Conservation (phyloP, 139 green algal genomes). For the Coelastrella sp. region DNA sequence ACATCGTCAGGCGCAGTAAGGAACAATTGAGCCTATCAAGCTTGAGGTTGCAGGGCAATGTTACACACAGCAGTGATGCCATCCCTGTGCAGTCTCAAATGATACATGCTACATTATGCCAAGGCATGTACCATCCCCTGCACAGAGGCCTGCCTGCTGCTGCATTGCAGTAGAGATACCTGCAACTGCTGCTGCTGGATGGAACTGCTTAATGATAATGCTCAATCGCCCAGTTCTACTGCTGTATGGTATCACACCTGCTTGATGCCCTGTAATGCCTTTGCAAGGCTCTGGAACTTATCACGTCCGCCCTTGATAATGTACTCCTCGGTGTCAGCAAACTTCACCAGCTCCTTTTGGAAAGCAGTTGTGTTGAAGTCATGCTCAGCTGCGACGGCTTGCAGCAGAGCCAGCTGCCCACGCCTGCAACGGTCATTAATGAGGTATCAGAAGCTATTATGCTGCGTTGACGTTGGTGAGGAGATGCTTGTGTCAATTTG, state of each 20-base stretch:
- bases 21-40: no score
- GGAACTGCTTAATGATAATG: not conserved
- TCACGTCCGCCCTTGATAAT: slow-evolving; percentile 95
- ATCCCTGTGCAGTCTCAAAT: no score
- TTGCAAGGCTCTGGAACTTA: slow-evolving; percentile 87
- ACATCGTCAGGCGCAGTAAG: not conserved
- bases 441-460: not conserved
- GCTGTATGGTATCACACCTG: slow-evolving; percentile 34
- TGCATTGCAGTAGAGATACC: not conserved
- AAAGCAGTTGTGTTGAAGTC: slow-evolving; percentile 61
- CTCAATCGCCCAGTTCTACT: not conserved
- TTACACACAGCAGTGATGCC: no score
- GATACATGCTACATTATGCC: no score
- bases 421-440: not conserved
- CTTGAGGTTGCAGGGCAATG: no score
- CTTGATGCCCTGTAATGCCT: slow-evolving; percentile 87
- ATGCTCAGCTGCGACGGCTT: slow-evolving; percentile 11
- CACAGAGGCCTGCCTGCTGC: not conserved
- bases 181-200: not conserved
- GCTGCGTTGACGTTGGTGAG: not conserved
- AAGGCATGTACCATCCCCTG: not conserved
- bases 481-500: not conserved
- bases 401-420: not conserved
- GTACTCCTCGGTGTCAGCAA: slow-evolving; percentile 83
- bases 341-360: slow-evolving; percentile 79